Evolutionary conservation across 2,329 filamentous ascomycete species (phyloP).

Genomic region (Xylariaceae sp.): DNA sequence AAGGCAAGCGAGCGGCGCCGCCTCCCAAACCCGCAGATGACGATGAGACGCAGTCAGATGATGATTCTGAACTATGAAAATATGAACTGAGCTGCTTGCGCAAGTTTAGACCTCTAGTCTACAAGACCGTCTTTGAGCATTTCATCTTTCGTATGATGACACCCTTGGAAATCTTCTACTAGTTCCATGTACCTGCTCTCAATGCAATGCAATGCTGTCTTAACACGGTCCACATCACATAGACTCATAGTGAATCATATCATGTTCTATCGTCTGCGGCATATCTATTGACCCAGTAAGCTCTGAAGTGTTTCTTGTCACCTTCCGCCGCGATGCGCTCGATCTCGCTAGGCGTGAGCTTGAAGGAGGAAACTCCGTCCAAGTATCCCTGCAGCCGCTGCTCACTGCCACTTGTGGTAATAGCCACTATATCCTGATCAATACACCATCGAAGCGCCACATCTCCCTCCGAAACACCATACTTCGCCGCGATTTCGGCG

Average conservation of each 20-base stretch:
- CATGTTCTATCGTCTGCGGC: conserved; percentile 45
- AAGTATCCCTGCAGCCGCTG: conserved; percentile 53
- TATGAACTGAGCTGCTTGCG: not conserved
- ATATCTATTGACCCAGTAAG: conserved; percentile 53
- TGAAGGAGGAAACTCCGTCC: conserved; percentile 46
- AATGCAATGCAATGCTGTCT: not conserved
- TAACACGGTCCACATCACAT: not conserved
- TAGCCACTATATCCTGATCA: conserved; percentile 52
- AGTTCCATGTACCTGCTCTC: not conserved
- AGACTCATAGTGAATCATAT: conserved; percentile 2
- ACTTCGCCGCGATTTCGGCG: conserved; percentile 49
- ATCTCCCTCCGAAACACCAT: conserved; percentile 50
- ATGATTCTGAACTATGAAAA: conserved; percentile 45
- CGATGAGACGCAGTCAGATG: conserved; percentile 51
- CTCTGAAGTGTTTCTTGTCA: conserved; percentile 54
- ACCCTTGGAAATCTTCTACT: not conserved
- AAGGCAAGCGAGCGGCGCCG: conserved; percentile 29
- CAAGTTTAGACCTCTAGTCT: conserved; percentile 3
- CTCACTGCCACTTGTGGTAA: conserved; percentile 57
- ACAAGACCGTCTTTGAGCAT: conserved; percentile 5
- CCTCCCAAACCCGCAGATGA: conserved; percentile 30
- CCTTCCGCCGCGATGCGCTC: conserved; percentile 51
- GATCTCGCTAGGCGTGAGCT: conserved; percentile 55
- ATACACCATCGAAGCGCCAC: conserved; percentile 55
- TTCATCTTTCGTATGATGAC: not conserved